Percentiles rank a stretch among this genome's conserved stretches.
Evolutionary conservation across 306 rosid species (phyloP).

Genomic region (Pyrus betulifolia): DNA sequence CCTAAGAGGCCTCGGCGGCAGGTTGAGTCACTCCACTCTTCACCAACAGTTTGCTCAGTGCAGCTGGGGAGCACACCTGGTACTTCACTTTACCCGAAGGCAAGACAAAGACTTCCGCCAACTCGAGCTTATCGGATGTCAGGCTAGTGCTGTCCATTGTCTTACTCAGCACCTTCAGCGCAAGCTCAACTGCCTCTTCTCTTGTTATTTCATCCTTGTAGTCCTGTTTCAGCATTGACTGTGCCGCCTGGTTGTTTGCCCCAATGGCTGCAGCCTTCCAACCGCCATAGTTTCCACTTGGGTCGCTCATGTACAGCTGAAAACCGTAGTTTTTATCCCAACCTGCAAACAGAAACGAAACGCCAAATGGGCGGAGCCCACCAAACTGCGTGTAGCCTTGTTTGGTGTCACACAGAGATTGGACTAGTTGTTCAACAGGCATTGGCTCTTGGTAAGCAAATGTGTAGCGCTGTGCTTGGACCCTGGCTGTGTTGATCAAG

Average conservation of each 20-base stretch:
- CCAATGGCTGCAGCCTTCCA: constrained; percentile 46
- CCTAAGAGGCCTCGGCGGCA: constrained; percentile 29
- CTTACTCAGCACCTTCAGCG: constrained; percentile 37
- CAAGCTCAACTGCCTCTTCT: constrained; percentile 39
- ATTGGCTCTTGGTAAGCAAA: constrained; percentile 38
- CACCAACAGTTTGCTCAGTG: constrained; percentile 25
- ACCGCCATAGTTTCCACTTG: constrained; percentile 42
- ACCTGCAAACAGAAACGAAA: constrained; percentile 38
- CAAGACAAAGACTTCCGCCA: constrained; percentile 32
- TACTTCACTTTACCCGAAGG: constrained; percentile 36
- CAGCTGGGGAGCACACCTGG: constrained; percentile 26
- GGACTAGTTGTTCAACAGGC: constrained; percentile 41
- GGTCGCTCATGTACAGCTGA: constrained; percentile 43
- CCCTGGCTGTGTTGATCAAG: constrained; percentile 37
- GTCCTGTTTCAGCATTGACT: constrained; percentile 41
- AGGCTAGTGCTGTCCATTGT: constrained; percentile 44
- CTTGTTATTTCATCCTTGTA: constrained; percentile 38
- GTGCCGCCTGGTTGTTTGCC: constrained; percentile 41
- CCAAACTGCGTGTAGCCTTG: constrained; percentile 43
- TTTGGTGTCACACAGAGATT: constrained; percentile 36
- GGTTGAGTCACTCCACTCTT: constrained; percentile 37
- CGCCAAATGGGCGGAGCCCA: constrained; percentile 41
- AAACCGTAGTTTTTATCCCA: constrained; percentile 40
- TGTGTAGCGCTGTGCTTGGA: constrained; percentile 36
- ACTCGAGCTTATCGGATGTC: constrained; percentile 32